Evolutionary conservation across 495 filamentous ascomycete genomes (phyloP), one percentile per base, ranked within the genome.

Genomic region (Podospora australis): DNA sequence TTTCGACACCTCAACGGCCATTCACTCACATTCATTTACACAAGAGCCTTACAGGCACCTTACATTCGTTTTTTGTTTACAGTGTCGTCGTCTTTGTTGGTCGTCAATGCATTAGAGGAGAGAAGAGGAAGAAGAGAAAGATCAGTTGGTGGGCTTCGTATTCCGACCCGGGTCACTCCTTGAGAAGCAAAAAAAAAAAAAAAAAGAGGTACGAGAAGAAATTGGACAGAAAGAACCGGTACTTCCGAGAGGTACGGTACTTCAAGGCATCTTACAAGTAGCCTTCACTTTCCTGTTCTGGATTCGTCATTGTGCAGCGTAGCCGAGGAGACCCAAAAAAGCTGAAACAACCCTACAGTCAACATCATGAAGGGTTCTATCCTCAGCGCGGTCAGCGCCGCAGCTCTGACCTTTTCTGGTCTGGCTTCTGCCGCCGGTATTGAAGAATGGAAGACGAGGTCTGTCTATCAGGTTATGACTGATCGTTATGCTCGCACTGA

Each of bases 401-500:
- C 52, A 1, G 52, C 35, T 32, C 28, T 64, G 52, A 52, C 54
- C 54, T 50, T 62, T 28, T 39, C 59, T 11, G 62, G 59, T 49
- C 35, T 60, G 30, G 26, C 23, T 43, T 44, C 45, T 13, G 62
- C 62, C 10, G 62, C 62, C 32, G 50, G 56, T 44, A 23, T 47
- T 2, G 73, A 66, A 7, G 64, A 77, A 48, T 85, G 82, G 82
- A 75, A 81, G 46, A 67, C 70, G 19, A 77, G 75, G 45, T 81
- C 80, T 6, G 82, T 88, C 50, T 90, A 88, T 59, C 84, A 87
- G 58, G 71, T 87, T 47, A 70, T 90, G 48, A 87, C 85, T 9
- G 86, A 89, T 64, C 79, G 87, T 5, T 84, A 86, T 55, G 84
- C 80, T 7, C 79, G 77, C 13, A 76, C 78, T 2, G 75, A 88